Evolutionary conservation across 768 basidiomycete genomes (phyloP).

Genomic region (Strobilomyces dryophilus): DNA sequence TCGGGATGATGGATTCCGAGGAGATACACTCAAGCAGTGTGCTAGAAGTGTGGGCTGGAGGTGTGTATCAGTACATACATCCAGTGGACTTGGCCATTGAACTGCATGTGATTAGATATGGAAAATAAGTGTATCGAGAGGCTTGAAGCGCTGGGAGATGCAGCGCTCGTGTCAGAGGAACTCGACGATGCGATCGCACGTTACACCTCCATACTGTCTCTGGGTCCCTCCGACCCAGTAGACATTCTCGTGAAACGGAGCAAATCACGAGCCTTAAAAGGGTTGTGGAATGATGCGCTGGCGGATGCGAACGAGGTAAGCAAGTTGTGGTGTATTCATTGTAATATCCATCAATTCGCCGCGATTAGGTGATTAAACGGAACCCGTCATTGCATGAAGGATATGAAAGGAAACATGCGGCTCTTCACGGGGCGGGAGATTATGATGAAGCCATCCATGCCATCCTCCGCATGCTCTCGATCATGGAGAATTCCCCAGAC

Average conservation of each 20-base stretch:
- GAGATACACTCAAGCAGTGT: neutral
- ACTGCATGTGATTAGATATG: neutral
- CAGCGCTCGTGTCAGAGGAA: neutral
- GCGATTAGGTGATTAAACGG: neutral
- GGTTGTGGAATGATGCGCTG: neutral
- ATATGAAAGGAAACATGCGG: neutral
- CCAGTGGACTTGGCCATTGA: too few relatives aligned
- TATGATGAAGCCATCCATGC: neutral
- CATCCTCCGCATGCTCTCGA: neutral
- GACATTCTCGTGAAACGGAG: neutral
- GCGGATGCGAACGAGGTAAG: neutral
- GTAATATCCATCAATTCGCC: too few relatives aligned
- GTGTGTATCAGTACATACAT: neutral
- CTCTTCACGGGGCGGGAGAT: neutral
- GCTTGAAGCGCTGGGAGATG: neutral
- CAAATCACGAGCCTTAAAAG: neutral
- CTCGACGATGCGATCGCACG: conserved; percentile 1
- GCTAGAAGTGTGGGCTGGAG: neutral
- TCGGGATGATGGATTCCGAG: neutral
- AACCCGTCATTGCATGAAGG: neutral
- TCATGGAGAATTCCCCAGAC: neutral
- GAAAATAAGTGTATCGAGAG: neutral
- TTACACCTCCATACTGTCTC: conserved; percentile 6
- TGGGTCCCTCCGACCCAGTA: neutral
- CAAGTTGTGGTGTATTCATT: too few relatives aligned